A percentile compares a stretch with the other conserved stretches of the same genome.
These are phyloP conservation scores for Globisporangium orthogonon DNA, from an alignment of 352 stramenopile species.

Conservation along the genomic window DNA sequence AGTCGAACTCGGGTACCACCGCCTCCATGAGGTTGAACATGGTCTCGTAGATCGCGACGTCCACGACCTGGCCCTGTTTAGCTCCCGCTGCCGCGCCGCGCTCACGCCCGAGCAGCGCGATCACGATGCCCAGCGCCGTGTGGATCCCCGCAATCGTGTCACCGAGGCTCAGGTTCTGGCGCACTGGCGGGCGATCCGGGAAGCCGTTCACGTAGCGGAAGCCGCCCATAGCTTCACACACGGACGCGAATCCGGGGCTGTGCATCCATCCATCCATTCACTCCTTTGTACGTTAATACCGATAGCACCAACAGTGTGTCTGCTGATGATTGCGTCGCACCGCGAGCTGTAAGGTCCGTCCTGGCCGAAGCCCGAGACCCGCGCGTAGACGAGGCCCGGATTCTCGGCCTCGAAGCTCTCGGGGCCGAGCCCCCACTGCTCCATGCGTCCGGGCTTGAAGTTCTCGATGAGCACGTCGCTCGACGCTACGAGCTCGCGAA, in stretches of 20 bases:
- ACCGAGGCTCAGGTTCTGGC: conserved; percentile 78
- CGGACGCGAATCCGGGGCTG: conserved; percentile 76
- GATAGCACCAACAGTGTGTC: no score
- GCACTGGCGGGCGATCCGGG: conserved; percentile 61
- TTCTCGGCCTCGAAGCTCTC: conserved; percentile 69
- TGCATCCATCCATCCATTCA: no score
- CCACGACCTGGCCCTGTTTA: conserved; percentile 67
- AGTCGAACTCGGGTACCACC: conserved; percentile 81
- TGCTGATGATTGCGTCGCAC: conserved; percentile 6
- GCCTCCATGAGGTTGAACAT: conserved; percentile 87
- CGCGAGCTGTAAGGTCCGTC: conserved; percentile 71
- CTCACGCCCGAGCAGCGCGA: conserved; percentile 73
- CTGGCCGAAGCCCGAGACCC: conserved; percentile 81
- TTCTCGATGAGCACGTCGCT: conserved; percentile 89
- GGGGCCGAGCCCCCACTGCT: conserved; percentile 78
- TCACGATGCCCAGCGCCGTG: conserved; percentile 70
- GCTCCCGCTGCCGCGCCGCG: conserved; percentile 13
- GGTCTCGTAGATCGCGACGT: conserved; percentile 85
- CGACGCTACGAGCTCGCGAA: conserved; percentile 63
- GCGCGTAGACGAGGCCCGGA: conserved; percentile 77
- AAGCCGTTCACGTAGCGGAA: conserved; percentile 88
- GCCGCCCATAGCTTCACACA: conserved; percentile 83
- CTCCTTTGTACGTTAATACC: no score
- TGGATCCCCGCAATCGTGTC: conserved; percentile 85
- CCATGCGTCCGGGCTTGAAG: conserved; percentile 84